Conservation (phyloP, 805 yeast genomes). For the Saturnispora ahearnii region DNA sequence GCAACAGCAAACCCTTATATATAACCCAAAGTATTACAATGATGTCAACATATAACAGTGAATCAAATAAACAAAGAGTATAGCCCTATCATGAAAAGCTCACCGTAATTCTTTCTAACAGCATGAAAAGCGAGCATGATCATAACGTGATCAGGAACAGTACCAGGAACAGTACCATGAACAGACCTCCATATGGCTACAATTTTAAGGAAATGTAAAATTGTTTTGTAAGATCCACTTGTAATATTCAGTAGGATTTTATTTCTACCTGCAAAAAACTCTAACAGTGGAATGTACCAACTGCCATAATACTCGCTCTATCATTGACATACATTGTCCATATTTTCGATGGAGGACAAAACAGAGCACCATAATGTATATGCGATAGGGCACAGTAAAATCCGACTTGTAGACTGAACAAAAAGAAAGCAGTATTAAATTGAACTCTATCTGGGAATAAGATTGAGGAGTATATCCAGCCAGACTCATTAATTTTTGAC, state of each 20-base stretch:
- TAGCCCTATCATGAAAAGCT: constrained; percentile 36
- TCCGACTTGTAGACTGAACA: constrained; percentile 10
- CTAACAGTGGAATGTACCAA: constrained; percentile 31
- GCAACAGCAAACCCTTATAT: constrained; percentile 29
- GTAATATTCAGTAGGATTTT: constrained; percentile 35
- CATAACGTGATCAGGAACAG: constrained; percentile 35
- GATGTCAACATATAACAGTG: constrained; percentile 48
- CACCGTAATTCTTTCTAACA: constrained; percentile 50
- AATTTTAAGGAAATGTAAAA: constrained; percentile 57
- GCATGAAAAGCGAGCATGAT: constrained; percentile 40
- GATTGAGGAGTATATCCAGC: constrained; percentile 11
- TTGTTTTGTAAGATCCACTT: constrained; percentile 34
- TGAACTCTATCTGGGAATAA: constrained; percentile 10
- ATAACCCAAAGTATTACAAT: constrained; percentile 33
- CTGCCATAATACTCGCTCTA: constrained; percentile 33
- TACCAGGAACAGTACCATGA: constrained; percentile 31
- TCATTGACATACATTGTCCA: constrained; percentile 22
- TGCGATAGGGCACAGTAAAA: constrained; percentile 8
- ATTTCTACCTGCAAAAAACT: constrained; percentile 42
- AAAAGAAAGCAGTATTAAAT: constrained; percentile 4
- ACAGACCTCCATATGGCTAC: constrained; percentile 41
- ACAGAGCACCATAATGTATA: constrained; percentile 14
- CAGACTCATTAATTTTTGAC: constrained; percentile 5
- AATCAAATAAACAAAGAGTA: constrained; percentile 26
- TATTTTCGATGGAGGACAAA: constrained; percentile 24